These are phyloP conservation scores for Rubroshorea leprosula DNA, from an alignment of 345 rosid species.

Conservation along the genomic window DNA sequence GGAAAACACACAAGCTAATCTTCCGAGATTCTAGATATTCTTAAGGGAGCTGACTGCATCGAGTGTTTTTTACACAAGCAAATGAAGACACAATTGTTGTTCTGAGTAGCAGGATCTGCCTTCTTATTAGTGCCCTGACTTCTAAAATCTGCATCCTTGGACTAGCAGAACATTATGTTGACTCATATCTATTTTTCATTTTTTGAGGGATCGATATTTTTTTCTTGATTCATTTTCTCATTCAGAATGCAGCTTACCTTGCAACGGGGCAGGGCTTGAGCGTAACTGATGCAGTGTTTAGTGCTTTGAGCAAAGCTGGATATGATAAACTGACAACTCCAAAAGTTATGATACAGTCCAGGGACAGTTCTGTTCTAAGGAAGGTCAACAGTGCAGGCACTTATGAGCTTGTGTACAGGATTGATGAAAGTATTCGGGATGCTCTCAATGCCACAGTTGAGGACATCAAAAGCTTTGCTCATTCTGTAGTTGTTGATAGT, in stretches of 20 bases:
- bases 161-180: no score
- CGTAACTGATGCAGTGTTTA: conserved; percentile 49
- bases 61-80: no score
- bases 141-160: no score
- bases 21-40: no score
- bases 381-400: conserved; percentile 40
- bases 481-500: conserved; percentile 55
- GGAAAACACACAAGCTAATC: no score
- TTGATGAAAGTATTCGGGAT: conserved; percentile 59
- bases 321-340: conserved; percentile 37
- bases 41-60: no score
- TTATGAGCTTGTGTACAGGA: conserved; percentile 57
- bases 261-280: conserved; percentile 41
- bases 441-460: conserved; percentile 37
- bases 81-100: no score
- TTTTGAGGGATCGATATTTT: no score
- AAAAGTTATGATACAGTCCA: conserved; percentile 82
- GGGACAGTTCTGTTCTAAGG: conserved; percentile 62
- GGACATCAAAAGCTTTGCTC: conserved; percentile 65
- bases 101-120: no score
- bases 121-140: no score
- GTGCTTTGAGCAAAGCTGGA: conserved; percentile 54
- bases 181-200: not conserved
- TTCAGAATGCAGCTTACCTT: no score
- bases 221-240: conserved; percentile 14